Base-by-base conservation (phyloP, 352 stramenopile genomes). In the Proteromonas lacertae region DNA sequence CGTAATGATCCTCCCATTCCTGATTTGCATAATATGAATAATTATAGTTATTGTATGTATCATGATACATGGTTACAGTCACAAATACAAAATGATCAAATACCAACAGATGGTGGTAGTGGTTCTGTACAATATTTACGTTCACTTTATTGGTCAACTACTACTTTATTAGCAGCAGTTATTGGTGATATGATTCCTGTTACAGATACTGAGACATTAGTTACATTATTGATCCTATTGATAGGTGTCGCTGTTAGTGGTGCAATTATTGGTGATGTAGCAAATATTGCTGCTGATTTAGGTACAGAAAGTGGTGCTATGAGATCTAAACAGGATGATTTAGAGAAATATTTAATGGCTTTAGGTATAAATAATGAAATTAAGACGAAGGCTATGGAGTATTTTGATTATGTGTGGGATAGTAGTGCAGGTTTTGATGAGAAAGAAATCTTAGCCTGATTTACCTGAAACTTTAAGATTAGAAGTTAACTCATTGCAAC, bases 241-340 rank as follows among this genome's bases (percentile, higher is more conserved):
- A 35, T 64, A n/a, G 57, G 57, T 5, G 51, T 66, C 21, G 58
- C 51, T 6, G 50, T 66, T 19, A 64, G 63, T 41, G 55, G 55
- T 17, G 44, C 48, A 5, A 62, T 66, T 18, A 55, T 66, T 35
- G 55, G 55, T 25, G 59, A 59, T 40, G 54, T 66, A 6, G 55
- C 52, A 19, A 60, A 60, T 24, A 50, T 64, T 14, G 45, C 64
- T 5, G 50, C 52, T 10, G 61, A 66, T 41, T 41, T 61, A 4
- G 50, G 62, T 28, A 46, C 47, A 14, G 47, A 50, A n/a, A 29
- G 22, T 4, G 42, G 37, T 3, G 41, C 40, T 16, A 46, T 45
- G 16, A 23, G 42, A 1, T 37, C 45, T 23, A 47, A 47, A 18
- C 45, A 46, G 36, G 42, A 47, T 26, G 24, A 8, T 0, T 45